phyloP scores from a whole-genome alignment of 768 basidiomycete species.

The Candolleomyces aberdarensis region DNA sequence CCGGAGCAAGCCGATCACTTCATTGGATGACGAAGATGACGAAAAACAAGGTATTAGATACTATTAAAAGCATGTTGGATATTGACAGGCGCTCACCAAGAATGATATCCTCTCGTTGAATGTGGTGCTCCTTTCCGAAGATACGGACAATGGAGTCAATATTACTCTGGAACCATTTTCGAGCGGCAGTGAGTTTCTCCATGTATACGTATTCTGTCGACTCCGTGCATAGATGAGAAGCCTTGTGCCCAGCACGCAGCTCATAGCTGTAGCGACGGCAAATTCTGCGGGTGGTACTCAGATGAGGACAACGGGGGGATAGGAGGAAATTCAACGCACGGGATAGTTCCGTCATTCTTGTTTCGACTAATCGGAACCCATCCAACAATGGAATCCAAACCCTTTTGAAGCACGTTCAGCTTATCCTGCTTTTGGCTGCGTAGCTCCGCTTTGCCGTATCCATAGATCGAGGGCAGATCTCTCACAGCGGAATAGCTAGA shows the following conservation, averaged over 20 bases:
- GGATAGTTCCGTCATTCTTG: conserved; percentile 20
- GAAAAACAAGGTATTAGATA: background rate
- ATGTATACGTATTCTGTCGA: conserved; percentile 68
- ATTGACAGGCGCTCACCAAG: conserved; percentile 33
- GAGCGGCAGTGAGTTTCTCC: conserved; percentile 58
- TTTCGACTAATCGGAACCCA: conserved; percentile 43
- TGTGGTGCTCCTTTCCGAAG: conserved; percentile 45
- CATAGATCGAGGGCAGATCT: conserved; percentile 55
- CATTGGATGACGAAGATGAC: conserved; percentile 11
- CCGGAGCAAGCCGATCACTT: conserved; percentile 65
- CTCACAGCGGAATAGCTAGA: conserved; percentile 40
- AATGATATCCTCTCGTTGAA: conserved; percentile 58
- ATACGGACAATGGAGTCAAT: conserved; percentile 58
- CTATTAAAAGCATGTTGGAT: background rate
- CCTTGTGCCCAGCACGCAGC: conserved; percentile 60
- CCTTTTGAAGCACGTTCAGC: conserved; percentile 50
- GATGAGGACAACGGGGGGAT: background rate
- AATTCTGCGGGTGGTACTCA: conserved; percentile 31
- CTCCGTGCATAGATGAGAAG: conserved; percentile 68
- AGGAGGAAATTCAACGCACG: conserved; percentile 30
- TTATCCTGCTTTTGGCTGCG: conserved; percentile 53
- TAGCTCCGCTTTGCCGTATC: conserved; percentile 56
- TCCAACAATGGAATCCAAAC: conserved; percentile 46
- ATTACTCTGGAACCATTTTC: conserved; percentile 72
- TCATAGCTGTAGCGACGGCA: conserved; percentile 57